Evolutionary conservation across 345 rosid genomes (phyloP).

Genomic region (Citrus medica): DNA sequence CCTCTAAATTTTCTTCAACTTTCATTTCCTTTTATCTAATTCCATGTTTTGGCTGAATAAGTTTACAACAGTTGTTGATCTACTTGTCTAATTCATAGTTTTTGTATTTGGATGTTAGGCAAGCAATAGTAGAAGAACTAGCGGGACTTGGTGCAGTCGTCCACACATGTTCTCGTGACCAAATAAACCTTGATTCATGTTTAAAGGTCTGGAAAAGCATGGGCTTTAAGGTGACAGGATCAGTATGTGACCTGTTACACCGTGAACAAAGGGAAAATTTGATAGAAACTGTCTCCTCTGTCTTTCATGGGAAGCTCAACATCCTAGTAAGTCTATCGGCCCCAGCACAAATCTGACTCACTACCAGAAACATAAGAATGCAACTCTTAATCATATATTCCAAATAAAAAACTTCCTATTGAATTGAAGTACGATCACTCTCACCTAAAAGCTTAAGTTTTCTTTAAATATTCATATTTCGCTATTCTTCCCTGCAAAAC

Average conservation of each 20-base stretch:
- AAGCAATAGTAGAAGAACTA: constrained; percentile 11
- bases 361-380: too few relatives aligned
- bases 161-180: not conserved
- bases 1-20: not conserved
- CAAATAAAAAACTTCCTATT: not conserved
- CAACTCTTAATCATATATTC: too few relatives aligned
- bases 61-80: not conserved
- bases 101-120: not conserved
- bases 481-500: too few relatives aligned
- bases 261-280: constrained; percentile 13
- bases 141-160: not conserved
- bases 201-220: constrained; percentile 11
- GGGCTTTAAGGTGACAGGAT: constrained; percentile 23
- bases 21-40: not conserved
- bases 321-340: constrained; percentile 14
- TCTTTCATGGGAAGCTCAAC: constrained; percentile 24
- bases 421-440: not conserved
- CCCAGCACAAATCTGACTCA: not conserved
- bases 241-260: constrained; percentile 6
- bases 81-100: not conserved
- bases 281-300: constrained; percentile 17
- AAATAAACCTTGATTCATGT: too few relatives aligned
- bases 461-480: not conserved
- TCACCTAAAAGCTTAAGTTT: not conserved
- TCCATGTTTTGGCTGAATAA: not conserved